A percentile compares a stretch with the other conserved stretches of the same genome.
Conservation (phyloP, 2,329 filamentous ascomycete genomes). For the Fusarium aywerte region DNA sequence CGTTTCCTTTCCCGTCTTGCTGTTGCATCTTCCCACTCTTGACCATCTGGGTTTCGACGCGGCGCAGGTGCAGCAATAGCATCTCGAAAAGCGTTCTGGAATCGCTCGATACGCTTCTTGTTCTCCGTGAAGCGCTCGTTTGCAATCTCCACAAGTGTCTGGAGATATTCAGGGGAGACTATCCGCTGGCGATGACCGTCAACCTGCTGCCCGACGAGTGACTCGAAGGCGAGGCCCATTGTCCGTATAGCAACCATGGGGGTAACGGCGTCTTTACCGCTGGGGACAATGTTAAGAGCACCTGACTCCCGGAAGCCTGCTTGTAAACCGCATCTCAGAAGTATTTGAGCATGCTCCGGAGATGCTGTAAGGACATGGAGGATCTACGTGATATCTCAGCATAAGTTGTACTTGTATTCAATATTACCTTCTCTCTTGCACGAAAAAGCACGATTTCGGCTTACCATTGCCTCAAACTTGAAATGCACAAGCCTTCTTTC, state of each 20-base stretch:
- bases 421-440: conserved; percentile 38
- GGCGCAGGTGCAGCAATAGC: conserved; percentile 45
- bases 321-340: conserved; percentile 79
- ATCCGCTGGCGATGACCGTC: conserved; percentile 57
- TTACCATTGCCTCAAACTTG: conserved; percentile 95
- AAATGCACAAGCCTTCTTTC: conserved; percentile 74
- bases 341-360: conserved; percentile 75
- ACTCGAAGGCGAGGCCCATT: conserved; percentile 83
- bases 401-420: conserved; percentile 22
- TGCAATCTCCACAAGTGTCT: conserved; percentile 72
- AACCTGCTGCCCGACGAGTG: conserved; percentile 72
- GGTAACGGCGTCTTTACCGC: conserved; percentile 51
- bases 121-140: conserved; percentile 82
- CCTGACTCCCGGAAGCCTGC: conserved; percentile 93
- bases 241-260: conserved; percentile 89
- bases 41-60: conserved; percentile 50
- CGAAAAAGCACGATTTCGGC: conserved; percentile 46
- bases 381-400: conserved; percentile 68
- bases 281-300: conserved; percentile 71
- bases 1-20: conserved; percentile 65
- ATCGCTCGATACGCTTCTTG: conserved; percentile 71
- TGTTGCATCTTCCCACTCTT: conserved; percentile 66
- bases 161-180: conserved; percentile 75
- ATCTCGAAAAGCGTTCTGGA: conserved; percentile 62
- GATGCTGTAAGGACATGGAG: conserved; percentile 87